Evolutionary conservation across 345 rosid genomes (phyloP).

Genomic region (Tarenaya hassleriana): DNA sequence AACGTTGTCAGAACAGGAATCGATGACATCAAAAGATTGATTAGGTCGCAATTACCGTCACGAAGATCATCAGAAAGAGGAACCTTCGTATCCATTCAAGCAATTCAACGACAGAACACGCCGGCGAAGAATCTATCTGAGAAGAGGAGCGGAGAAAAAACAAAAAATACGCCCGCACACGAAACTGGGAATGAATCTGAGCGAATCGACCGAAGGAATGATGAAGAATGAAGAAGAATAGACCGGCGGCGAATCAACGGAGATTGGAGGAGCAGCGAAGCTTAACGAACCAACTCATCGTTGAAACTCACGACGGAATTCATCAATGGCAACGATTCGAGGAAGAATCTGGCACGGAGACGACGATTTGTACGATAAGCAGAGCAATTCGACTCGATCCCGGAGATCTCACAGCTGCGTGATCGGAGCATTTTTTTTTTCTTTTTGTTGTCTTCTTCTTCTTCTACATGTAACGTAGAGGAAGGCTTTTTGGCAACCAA

Average conservation of each 20-base stretch:
- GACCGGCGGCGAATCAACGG: conserved; percentile 59
- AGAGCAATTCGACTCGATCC: conserved; percentile 21
- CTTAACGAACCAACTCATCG: conserved; percentile 46
- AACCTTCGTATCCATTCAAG: conserved; percentile 37
- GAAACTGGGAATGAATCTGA: conserved; percentile 38
- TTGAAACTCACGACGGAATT: conserved; percentile 15
- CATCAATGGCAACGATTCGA: conserved; percentile 27
- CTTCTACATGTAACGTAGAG: not conserved
- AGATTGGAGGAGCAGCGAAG: conserved; percentile 44
- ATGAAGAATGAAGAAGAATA: conserved; percentile 39
- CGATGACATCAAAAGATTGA: not conserved
- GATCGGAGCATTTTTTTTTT: conserved; percentile 25
- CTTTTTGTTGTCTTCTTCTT: not conserved
- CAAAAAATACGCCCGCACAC: not conserved
- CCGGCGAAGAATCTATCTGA: not conserved
- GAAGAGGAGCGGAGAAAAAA: conserved; percentile 5
- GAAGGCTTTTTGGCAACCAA: too few species aligned
- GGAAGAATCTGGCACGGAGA: conserved; percentile 29
- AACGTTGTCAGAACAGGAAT: not conserved
- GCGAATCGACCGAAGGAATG: conserved; percentile 46
- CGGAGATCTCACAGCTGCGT: conserved; percentile 23
- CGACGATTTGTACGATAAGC: conserved; percentile 24
- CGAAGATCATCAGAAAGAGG: conserved; percentile 21
- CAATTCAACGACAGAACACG: not conserved
- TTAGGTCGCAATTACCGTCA: conserved; percentile 19